Base-by-base conservation (phyloP, 2,329 filamentous ascomycete species). In the Zopfia rhizophila region DNA sequence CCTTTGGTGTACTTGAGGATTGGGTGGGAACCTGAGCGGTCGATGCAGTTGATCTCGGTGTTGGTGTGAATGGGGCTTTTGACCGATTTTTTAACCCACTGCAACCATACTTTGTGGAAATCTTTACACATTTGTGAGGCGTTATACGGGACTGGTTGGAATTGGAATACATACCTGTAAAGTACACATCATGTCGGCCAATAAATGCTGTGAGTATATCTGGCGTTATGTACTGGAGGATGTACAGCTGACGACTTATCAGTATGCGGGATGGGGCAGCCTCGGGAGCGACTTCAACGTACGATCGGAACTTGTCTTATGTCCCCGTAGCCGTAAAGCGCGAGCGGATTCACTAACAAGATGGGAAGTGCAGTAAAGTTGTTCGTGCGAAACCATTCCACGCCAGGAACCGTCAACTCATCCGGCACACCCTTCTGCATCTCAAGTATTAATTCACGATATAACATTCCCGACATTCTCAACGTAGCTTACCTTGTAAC, bases 261-360 rank as follows among this genome's bases (percentile, higher is more conserved):
- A 67, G 63, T 45, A 50, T 18, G 38, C 17, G 22, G 14, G 13
- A 35, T 24, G 14, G 37, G 14, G 22, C 21, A 24, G 21, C 14
- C n/a, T n/a, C n/a, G n/a, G n/a, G n/a, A n/a, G 27, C 28, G 32
- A 43, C n/a, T 8, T 39, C 54, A 50, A 64, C 69, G 57, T 68
- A 72, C 69, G 12, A 68, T 68, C 41, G 69, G 69, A 4, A 72
- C 66, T 22, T 63, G 55, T 28, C 65, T 63, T 24, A 71, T 69
- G 48, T 72, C 69, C 11, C 69, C 69, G 41, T 72, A 72, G 22
- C 69, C 69, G 21, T 72, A 72, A 12, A 70, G 53, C 18, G 69
- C 68, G 7, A 71, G 51, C 2, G 69, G 63, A 30, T 70, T 69
- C 3, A 70, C 66, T 22, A 71, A 58, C 2, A 70, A 25, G 10